Evolutionary conservation across 2,329 filamentous ascomycete species (phyloP).

Genomic region (Pseudocercospora eumusae): DNA sequence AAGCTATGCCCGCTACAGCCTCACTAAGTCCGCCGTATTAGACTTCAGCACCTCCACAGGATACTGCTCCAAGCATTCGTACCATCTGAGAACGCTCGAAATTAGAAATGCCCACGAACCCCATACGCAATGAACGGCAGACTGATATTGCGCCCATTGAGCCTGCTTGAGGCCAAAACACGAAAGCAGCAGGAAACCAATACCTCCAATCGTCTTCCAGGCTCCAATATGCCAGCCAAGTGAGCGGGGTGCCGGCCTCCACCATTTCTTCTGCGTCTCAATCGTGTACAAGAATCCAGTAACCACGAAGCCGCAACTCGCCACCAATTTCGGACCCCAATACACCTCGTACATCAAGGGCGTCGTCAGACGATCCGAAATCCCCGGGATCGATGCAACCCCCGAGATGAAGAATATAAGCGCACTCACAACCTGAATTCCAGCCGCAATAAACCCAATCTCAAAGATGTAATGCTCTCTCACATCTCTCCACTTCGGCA

Average conservation of each 20-base stretch:
- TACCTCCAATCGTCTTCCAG: slow-evolving; percentile 33
- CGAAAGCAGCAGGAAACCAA: slow-evolving; percentile 35
- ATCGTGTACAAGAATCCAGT: slow-evolving; percentile 35
- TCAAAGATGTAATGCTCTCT: slow-evolving; percentile 34
- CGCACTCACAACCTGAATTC: slow-evolving; percentile 31
- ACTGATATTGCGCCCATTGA: slow-evolving; percentile 36
- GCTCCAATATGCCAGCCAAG: slow-evolving; percentile 37
- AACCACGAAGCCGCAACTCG: slow-evolving; percentile 32
- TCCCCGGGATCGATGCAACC: slow-evolving; percentile 35
- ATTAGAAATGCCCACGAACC: slow-evolving; percentile 36
- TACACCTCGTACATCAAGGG: slow-evolving; percentile 25
- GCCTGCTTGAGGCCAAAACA: slow-evolving; percentile 33
- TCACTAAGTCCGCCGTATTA: background rate
- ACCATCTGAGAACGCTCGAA: slow-evolving; percentile 35
- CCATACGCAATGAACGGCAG: slow-evolving; percentile 31
- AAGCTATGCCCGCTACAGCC: background rate
- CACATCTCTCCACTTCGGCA: slow-evolving; percentile 32
- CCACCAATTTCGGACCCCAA: slow-evolving; percentile 36
- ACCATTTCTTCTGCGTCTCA: slow-evolving; percentile 38
- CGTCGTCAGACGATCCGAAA: slow-evolving; percentile 25
- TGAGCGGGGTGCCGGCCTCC: slow-evolving; percentile 27
- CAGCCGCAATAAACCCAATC: slow-evolving; percentile 36
- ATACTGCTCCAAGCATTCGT: slow-evolving; percentile 31
- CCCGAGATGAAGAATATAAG: slow-evolving; percentile 36
- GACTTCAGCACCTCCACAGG: slow-evolving; percentile 14